Conservation (phyloP, 495 filamentous ascomycete species). For the Penicillium daleae region DNA sequence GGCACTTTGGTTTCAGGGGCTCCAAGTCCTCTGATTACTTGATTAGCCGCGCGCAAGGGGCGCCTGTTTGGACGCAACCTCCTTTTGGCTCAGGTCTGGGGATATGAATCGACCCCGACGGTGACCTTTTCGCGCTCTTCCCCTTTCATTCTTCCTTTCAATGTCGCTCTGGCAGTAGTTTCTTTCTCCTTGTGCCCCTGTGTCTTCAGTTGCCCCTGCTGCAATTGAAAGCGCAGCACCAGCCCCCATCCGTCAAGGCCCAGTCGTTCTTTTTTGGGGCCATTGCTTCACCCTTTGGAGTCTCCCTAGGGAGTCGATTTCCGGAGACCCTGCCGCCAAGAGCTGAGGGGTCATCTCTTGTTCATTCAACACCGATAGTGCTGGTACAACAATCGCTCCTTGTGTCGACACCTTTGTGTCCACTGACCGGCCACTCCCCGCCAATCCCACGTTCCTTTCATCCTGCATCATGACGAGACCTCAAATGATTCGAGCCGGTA, state of each 20-base stretch:
- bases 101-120: constrained; percentile 29
- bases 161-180: constrained; percentile 43
- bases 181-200: constrained; percentile 19
- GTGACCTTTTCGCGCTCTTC: constrained; percentile 19
- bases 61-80: constrained; percentile 42
- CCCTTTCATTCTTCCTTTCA: constrained; percentile 22
- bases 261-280: constrained; percentile 35
- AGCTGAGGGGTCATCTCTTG: not conserved
- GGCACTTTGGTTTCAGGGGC: constrained; percentile 27
- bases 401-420: constrained; percentile 19
- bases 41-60: constrained; percentile 50
- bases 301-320: constrained; percentile 14
- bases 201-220: constrained; percentile 17
- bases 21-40: constrained; percentile 15
- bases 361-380: constrained; percentile 8
- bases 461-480: constrained; percentile 67
- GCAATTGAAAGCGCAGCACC: constrained; percentile 30
- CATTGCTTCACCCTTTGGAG: constrained; percentile 12
- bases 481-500: constrained; percentile 80
- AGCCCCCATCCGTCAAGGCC: constrained; percentile 35
- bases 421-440: constrained; percentile 6
- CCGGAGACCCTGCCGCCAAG: not conserved
- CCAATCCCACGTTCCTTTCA: constrained; percentile 25
- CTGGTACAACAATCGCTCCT: constrained; percentile 26
- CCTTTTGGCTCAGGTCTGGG: constrained; percentile 44